Conservation (phyloP, 148 eudicot species). For the Chenopodium suecicum region DNA sequence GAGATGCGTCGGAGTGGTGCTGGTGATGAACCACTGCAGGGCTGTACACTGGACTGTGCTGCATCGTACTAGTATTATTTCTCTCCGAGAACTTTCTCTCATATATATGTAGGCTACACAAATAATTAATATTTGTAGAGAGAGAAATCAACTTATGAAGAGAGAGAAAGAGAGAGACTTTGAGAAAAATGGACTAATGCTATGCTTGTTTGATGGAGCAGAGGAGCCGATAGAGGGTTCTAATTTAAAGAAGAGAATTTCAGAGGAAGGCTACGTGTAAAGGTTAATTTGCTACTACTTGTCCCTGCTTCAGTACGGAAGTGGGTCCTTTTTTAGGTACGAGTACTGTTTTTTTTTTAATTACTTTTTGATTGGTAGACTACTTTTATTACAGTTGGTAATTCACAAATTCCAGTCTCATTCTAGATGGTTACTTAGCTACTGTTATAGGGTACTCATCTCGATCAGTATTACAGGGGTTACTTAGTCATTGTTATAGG, state of each 20-base stretch:
- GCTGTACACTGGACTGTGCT: conserved; percentile 44
- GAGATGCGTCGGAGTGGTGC: conserved; percentile 36
- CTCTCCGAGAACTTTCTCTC: conserved; percentile 13
- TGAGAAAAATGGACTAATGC: too few relatives aligned
- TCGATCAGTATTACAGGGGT: too few relatives aligned
- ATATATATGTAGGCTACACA: background rate
- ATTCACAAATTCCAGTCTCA: too few relatives aligned
- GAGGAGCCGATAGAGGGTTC: conserved; percentile 11
- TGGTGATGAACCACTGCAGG: conserved; percentile 22
- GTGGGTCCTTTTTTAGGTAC: conserved; percentile 16
- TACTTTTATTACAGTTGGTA: too few relatives aligned
- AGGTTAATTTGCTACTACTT: conserved; percentile 24
- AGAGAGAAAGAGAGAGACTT: too few relatives aligned
- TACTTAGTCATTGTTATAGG: too few relatives aligned
- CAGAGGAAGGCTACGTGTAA: conserved; percentile 24
- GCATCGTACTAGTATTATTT: conserved; percentile 28
- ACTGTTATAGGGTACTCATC: too few relatives aligned
- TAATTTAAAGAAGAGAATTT: conserved; percentile 19
- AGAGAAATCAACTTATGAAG: too few relatives aligned
- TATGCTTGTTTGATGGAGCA: background rate
- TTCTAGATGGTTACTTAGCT: too few relatives aligned
- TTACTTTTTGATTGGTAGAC: background rate
- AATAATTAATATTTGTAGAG: too few relatives aligned
- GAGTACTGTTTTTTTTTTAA: background rate
- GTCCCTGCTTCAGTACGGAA: conserved; percentile 37